A percentile compares a stretch with the other conserved stretches of the same genome.
Evolutionary conservation across 177 flowering plant species (phyloP).

Genomic region (Vitis hybrid): DNA sequence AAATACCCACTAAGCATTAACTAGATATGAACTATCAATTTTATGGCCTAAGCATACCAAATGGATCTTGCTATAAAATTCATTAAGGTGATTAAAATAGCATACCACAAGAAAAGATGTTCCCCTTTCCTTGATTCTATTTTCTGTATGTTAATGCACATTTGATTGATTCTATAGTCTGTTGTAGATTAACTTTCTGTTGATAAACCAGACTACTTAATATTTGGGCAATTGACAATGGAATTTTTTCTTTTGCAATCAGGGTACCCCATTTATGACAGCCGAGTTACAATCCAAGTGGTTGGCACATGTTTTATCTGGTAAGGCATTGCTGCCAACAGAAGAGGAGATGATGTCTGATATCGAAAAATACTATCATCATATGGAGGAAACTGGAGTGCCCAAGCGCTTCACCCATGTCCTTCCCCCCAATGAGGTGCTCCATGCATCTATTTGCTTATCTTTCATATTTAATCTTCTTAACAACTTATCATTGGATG

Average conservation of each 20-base stretch:
- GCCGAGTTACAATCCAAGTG: slow-evolving; percentile 42
- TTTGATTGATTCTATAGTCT: too few species aligned
- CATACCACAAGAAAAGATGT: too few species aligned
- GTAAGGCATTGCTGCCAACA: slow-evolving; percentile 31
- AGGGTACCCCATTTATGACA: too few species aligned
- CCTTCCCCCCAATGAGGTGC: slow-evolving; percentile 12
- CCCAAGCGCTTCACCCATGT: slow-evolving; percentile 38
- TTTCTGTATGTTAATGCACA: too few species aligned
- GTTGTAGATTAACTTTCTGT: neutral
- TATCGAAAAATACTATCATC: slow-evolving; percentile 23
- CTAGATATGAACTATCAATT: too few species aligned
- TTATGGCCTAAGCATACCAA: too few species aligned
- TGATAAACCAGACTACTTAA: neutral
- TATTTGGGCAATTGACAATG: neutral
- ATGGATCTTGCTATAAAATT: too few species aligned
- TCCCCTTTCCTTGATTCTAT: too few species aligned
- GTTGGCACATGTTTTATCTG: slow-evolving; percentile 46
- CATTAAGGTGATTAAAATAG: too few species aligned
- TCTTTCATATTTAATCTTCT: neutral
- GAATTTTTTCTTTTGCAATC: slow-evolving; percentile 2
- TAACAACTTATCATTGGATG: neutral
- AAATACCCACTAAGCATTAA: too few species aligned
- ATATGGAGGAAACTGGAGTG: slow-evolving; percentile 23
- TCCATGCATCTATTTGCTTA: neutral
- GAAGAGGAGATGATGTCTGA: slow-evolving; percentile 37